These are phyloP conservation scores for Artemisia tridentata DNA, from an alignment of 129 eudicot species.

Conservation along the genomic window DNA sequence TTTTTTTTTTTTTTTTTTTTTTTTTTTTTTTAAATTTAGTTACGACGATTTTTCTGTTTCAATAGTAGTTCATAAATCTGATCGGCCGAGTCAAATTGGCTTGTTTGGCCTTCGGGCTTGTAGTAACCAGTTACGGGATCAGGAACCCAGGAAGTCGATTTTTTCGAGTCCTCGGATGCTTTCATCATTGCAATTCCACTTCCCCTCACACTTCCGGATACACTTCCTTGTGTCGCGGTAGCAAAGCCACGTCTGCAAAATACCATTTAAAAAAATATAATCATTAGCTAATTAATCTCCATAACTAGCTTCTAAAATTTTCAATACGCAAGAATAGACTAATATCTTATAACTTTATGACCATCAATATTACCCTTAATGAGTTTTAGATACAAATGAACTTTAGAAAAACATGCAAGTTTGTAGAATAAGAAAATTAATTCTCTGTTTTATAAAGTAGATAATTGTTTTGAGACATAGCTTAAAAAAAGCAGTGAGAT, in stretches of 20 bases:
- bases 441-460: no score
- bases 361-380: no score
- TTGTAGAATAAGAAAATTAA: no score
- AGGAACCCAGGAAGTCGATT: conserved; percentile 69
- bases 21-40: neutral
- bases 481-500: no score
- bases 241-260: conserved; percentile 59
- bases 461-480: no score
- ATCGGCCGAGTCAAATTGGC: conserved; percentile 56
- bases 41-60: conserved; percentile 39
- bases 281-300: neutral
- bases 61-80: conserved; percentile 45
- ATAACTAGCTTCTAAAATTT: neutral
- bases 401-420: no score
- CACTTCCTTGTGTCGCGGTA: conserved; percentile 44
- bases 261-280: neutral
- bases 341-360: no score
- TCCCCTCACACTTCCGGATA: conserved; percentile 33
- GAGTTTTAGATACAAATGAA: no score
- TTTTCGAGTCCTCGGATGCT: conserved; percentile 38
- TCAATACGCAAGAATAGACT: neutral
- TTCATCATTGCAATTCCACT: conserved; percentile 38
- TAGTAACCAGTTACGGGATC: conserved; percentile 81
- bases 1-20: no score
- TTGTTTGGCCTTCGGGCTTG: conserved; percentile 54